phyloP scores from a whole-genome alignment of 2,329 filamentous ascomycete genomes.

The Sclerotinia spermophila region DNA sequence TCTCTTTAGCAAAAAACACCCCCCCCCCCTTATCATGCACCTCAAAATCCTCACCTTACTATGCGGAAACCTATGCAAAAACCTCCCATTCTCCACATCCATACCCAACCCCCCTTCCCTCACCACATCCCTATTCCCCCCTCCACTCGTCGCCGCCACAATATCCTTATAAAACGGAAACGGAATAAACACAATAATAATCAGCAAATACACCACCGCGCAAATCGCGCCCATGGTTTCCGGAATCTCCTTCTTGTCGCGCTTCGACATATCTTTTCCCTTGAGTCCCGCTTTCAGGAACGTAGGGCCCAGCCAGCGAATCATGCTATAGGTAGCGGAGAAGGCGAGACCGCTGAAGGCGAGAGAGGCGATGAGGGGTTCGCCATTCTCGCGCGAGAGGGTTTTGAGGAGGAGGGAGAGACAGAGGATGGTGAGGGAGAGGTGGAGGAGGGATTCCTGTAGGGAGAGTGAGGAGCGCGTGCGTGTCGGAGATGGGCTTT shows the following conservation, averaged over 20 bases:
- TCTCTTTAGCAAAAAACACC: accelerated
- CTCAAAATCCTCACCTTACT: conserved; percentile 63
- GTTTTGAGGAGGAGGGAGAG: conserved; percentile 59
- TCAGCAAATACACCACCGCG: conserved; percentile 85
- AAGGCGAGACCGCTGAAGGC: conserved; percentile 86
- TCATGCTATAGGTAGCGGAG: conserved; percentile 75
- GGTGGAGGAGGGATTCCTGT: conserved; percentile 49
- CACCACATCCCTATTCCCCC: conserved; percentile 85
- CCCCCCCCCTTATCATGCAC: neutral
- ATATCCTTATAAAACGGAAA: conserved; percentile 99
- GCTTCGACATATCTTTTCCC: conserved; percentile 83
- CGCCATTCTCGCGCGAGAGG: conserved; percentile 71
- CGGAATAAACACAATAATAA: conserved; percentile 87
- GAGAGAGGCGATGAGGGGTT: conserved; percentile 82
- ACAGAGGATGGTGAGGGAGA: conserved; percentile 65
- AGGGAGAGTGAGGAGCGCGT: conserved; percentile 44
- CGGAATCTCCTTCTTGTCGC: conserved; percentile 72
- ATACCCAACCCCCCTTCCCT: conserved; percentile 40
- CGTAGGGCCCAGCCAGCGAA: conserved; percentile 86
- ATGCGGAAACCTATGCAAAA: conserved; percentile 89
- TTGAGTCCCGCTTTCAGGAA: conserved; percentile 88
- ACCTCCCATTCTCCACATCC: conserved; percentile 65
- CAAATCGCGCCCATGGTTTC: conserved; percentile 96
- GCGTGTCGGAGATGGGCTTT: neutral
- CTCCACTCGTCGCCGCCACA: conserved; percentile 88